These are phyloP conservation scores for Fragilariopsis cylindrus DNA, from an alignment of 108 stramenopile genomes.

Conservation along the genomic window DNA sequence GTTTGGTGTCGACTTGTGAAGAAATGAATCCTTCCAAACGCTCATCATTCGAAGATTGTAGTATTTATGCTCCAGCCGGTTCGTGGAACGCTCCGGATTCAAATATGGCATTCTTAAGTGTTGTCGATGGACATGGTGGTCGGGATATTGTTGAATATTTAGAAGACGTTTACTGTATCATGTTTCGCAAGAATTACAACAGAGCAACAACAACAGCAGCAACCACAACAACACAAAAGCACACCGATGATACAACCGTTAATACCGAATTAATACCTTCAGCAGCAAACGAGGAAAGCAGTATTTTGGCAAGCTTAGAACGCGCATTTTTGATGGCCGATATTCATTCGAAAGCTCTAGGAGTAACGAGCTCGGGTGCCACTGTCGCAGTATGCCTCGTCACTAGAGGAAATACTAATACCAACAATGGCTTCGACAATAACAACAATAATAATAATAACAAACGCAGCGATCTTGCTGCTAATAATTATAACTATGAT, in stretches of 20 bases:
- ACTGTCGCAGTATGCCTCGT: slow-evolving; percentile 93
- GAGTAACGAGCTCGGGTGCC: slow-evolving; percentile 86
- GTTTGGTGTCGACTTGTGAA: slow-evolving; percentile 50
- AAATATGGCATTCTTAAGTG: slow-evolving; percentile 70
- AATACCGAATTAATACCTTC: background rate
- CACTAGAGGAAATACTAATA: slow-evolving; percentile 4
- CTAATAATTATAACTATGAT: background rate
- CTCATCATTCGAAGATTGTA: slow-evolving; percentile 95
- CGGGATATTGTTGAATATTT: slow-evolving; percentile 92
- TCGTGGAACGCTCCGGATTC: slow-evolving; percentile 61
- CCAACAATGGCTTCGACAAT: background rate
- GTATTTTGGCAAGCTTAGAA: slow-evolving; percentile 58
- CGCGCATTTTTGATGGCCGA: slow-evolving; percentile 93
- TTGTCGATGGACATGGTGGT: slow-evolving; percentile 96
- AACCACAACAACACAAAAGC: slow-evolving; percentile 10
- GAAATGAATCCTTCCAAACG: slow-evolving; percentile 93
- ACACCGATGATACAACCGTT: slow-evolving; percentile 9
- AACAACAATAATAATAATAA: background rate
- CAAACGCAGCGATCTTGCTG: no score
- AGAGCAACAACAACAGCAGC: no score
- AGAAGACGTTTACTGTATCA: slow-evolving; percentile 72
- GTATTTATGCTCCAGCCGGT: slow-evolving; percentile 57
- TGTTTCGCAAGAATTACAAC: slow-evolving; percentile 82
- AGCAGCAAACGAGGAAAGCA: slow-evolving; percentile 17
- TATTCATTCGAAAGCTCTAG: slow-evolving; percentile 69